phyloP scores from a whole-genome alignment of 1,284 basidiomycete genomes.

The Trametes pubescens region DNA sequence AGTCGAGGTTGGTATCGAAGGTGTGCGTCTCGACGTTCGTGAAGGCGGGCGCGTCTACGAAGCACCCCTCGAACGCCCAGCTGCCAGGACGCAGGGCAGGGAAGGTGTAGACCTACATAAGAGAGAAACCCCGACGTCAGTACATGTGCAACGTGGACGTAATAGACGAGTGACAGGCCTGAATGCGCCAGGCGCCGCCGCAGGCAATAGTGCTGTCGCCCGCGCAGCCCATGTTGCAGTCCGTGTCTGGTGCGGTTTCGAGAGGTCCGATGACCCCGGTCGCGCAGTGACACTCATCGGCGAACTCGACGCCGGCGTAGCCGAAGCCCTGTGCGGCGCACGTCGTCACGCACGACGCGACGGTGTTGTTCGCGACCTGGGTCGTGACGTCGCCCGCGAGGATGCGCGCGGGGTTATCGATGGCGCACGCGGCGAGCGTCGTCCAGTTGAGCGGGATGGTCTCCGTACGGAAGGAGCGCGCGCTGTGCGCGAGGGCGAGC shows the following conservation, averaged over 20 bases:
- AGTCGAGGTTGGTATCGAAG: constrained; percentile 28
- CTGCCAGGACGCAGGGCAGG: constrained; percentile 28
- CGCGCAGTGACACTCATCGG: constrained; percentile 39
- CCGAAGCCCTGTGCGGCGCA: constrained; percentile 35
- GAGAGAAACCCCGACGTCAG: too few relatives aligned
- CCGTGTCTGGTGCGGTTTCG: constrained; percentile 21
- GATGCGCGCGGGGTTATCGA: constrained; percentile 36
- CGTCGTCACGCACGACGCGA: constrained; percentile 28
- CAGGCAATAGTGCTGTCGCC: constrained; percentile 29
- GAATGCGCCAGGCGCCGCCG: constrained; percentile 36
- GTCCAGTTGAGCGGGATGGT: constrained; percentile 32
- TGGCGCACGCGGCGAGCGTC: constrained; percentile 32
- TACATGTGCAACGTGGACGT: neutral
- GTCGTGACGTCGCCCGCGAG: constrained; percentile 30
- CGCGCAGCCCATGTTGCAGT: constrained; percentile 36
- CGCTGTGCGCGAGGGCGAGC: constrained; percentile 16
- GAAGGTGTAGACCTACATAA: constrained; percentile 27
- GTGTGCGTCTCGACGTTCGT: constrained; percentile 10
- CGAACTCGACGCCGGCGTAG: constrained; percentile 39
- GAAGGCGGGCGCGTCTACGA: constrained; percentile 28
- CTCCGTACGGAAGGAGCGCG: constrained; percentile 17
- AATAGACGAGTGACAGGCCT: constrained; percentile 14
- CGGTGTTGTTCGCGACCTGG: constrained; percentile 29
- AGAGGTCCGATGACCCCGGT: constrained; percentile 30
- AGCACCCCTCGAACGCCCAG: constrained; percentile 32